Conservation (phyloP, 495 filamentous ascomycete genomes). For the Aspergillus funiculosus region DNA sequence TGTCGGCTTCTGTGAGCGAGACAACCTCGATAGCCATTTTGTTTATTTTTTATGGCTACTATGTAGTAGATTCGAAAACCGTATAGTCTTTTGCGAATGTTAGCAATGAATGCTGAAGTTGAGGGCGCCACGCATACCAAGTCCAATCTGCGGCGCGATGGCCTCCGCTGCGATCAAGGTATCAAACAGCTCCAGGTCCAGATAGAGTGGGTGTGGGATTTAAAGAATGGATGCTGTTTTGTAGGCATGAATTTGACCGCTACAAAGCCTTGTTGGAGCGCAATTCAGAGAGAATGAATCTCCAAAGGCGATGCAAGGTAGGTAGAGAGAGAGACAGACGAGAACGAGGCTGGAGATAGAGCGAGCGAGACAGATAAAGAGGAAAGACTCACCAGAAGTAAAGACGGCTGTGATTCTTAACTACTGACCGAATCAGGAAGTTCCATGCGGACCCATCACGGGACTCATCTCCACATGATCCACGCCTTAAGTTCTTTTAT, state of each 20-base stretch:
- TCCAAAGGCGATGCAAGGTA: no score
- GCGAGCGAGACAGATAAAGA: background rate
- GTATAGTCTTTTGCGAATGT: background rate
- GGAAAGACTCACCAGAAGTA: background rate
- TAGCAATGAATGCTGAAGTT: background rate
- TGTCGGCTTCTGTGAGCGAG: slow-evolving; percentile 51
- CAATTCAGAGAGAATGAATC: no score
- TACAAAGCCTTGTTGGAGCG: no score
- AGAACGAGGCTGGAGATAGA: background rate
- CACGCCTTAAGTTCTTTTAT: no score
- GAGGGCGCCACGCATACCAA: no score
- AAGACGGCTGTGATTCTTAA: background rate
- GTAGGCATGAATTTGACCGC: no score
- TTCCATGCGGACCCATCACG: slow-evolving; percentile 13
- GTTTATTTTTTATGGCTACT: background rate
- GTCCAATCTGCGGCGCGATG: no score
- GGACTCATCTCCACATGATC: background rate
- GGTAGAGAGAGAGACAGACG: no score
- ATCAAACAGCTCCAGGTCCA: no score
- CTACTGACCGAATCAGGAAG: slow-evolving; percentile 14
- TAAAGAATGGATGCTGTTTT: no score
- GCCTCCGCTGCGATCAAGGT: no score
- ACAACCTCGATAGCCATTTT: slow-evolving; percentile 53
- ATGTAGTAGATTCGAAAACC: background rate
- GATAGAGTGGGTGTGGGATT: no score